These are phyloP conservation scores for Coemansia sp. DNA, from an alignment of 192 early-diverging fungal species.

Conservation along the genomic window DNA sequence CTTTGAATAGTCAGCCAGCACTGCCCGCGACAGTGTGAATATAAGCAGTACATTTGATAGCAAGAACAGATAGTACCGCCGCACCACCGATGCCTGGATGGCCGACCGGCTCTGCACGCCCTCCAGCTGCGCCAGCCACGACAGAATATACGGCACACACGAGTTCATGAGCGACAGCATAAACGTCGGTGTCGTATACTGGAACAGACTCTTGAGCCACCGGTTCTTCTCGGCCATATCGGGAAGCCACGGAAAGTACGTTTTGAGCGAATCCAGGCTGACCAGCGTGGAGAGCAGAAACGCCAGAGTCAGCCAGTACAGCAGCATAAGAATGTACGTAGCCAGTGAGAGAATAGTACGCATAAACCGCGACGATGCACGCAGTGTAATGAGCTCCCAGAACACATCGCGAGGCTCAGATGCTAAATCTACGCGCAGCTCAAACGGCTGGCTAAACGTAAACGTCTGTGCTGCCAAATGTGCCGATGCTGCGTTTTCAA, in stretches of 20 bases:
- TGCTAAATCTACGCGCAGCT: constrained; percentile 42
- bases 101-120: constrained; percentile 44
- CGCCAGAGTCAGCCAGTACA: constrained; percentile 74
- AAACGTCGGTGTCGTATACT: constrained; percentile 41
- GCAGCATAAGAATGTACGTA: constrained; percentile 58
- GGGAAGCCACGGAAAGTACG: constrained; percentile 57
- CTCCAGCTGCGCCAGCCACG: constrained; percentile 43
- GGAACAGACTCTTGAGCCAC: constrained; percentile 42
- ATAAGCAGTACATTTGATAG: constrained; percentile 73
- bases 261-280: constrained; percentile 40
- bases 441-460: constrained; percentile 43
- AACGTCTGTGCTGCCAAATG: constrained; percentile 51
- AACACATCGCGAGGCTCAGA: constrained; percentile 50
- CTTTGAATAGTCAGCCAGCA: constrained; percentile 61
- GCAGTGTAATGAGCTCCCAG: constrained; percentile 45
- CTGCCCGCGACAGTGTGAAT: constrained; percentile 65
- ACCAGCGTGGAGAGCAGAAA: constrained; percentile 62
- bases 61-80: constrained; percentile 70
- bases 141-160: constrained; percentile 35
- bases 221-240: constrained; percentile 38
- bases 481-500: constrained; percentile 32
- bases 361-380: constrained; percentile 16
- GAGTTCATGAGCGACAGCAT: constrained; percentile 49
- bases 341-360: constrained; percentile 37
- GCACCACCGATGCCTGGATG: constrained; percentile 50